phyloP scores from a whole-genome alignment of 148 eudicot species.

The Beta vulgaris region DNA sequence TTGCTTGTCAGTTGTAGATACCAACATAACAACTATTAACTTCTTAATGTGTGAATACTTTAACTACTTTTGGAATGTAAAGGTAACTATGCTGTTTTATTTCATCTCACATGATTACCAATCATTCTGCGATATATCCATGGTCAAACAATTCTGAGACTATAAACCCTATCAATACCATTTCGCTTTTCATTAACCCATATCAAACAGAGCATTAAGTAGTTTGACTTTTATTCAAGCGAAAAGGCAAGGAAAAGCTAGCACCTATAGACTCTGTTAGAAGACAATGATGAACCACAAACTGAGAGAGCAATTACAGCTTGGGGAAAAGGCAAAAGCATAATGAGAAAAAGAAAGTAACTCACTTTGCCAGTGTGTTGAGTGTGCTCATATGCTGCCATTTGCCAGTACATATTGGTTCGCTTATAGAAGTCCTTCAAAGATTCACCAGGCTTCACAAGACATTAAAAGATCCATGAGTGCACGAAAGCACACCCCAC shows the following conservation, averaged over 20 bases:
- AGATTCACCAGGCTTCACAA: conserved; percentile 85
- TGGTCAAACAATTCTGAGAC: background rate
- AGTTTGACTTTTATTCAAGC: background rate
- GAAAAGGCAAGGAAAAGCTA: background rate
- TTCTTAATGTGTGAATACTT: background rate
- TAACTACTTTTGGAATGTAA: background rate
- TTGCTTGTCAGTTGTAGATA: background rate
- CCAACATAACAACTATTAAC: background rate
- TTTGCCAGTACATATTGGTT: conserved; percentile 94
- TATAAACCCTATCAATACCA: background rate
- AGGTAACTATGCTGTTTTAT: background rate
- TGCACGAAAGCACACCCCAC: background rate
- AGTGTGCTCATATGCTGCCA: conserved; percentile 98
- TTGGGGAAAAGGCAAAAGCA: background rate
- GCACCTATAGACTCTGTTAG: background rate
- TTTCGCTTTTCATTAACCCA: background rate
- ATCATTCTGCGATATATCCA: background rate
- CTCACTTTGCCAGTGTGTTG: conserved; percentile 97
- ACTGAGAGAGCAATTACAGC: background rate
- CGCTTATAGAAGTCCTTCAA: conserved; percentile 90
- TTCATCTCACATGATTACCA: background rate
- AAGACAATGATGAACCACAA: background rate
- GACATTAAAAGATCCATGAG: conserved; percentile 1
- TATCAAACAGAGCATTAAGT: too few relatives aligned
- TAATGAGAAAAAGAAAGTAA: conserved; percentile 8